A percentile compares a stretch with the other conserved stretches of the same genome.
phyloP scores from a whole-genome alignment of 352 stramenopile genomes.

The Phytophthora pseudosyringae region DNA sequence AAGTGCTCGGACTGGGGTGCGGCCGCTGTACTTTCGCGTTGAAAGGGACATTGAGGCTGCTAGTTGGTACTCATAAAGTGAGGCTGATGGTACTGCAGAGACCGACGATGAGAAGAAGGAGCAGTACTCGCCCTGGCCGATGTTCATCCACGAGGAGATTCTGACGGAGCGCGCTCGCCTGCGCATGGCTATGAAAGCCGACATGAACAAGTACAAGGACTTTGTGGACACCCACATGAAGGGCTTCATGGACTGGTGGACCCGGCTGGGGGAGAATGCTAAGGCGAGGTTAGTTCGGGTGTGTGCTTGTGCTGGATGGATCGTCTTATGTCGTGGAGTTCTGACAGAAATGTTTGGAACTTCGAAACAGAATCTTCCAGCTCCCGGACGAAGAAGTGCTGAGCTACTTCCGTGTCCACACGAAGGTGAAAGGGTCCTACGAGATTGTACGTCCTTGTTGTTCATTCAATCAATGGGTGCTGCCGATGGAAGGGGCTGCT shows the following conservation, averaged over 20 bases:
- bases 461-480: background rate
- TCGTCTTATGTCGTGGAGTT: background rate
- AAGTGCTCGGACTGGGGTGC: constrained; percentile 91
- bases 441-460: constrained; percentile 65
- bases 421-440: constrained; percentile 92
- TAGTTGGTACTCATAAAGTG: background rate
- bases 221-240: constrained; percentile 76
- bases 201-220: constrained; percentile 70
- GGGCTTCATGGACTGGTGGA: constrained; percentile 66
- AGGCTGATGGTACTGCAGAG: constrained; percentile 55
- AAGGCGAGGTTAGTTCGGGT: constrained; percentile 48
- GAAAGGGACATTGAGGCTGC: background rate
- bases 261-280: constrained; percentile 44
- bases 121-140: constrained; percentile 81
- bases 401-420: constrained; percentile 80
- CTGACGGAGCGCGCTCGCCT: constrained; percentile 91
- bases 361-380: constrained; percentile 75
- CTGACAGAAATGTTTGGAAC: background rate
- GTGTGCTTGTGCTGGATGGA: background rate
- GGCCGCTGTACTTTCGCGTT: background rate
- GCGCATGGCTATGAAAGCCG: constrained; percentile 81
- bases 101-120: constrained; percentile 93
- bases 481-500: background rate
- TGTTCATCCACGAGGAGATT: constrained; percentile 94
- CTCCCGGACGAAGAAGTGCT: constrained; percentile 86